Conservation (phyloP, 495 filamentous ascomycete species). For the Aspergillus carlsbadensis region DNA sequence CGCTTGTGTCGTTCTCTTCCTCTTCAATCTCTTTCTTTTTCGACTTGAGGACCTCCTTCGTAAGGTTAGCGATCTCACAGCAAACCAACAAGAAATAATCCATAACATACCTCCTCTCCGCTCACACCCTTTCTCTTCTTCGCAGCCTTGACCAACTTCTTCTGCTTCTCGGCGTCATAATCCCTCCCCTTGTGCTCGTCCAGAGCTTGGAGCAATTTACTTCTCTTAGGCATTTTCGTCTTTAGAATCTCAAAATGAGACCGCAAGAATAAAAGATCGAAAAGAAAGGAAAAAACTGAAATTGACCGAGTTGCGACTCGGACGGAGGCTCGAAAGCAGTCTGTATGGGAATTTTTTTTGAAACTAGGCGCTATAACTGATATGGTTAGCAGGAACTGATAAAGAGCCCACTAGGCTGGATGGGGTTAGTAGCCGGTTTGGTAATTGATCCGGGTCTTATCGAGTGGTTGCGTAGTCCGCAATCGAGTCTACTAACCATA, state of each 20-base stretch:
- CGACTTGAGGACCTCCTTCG: conserved; percentile 4
- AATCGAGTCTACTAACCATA: no score
- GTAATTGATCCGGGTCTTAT: conserved; percentile 4
- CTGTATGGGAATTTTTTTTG: conserved; percentile 46
- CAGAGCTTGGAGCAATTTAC: conserved; percentile 64
- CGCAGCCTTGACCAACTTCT: conserved; percentile 54
- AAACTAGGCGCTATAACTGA: conserved; percentile 19
- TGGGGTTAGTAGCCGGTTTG: conserved; percentile 16
- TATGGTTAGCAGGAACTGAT: background rate
- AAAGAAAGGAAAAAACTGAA: background rate
- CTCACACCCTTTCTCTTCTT: conserved; percentile 53
- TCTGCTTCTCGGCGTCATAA: conserved; percentile 65
- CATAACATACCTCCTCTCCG: conserved; percentile 23
- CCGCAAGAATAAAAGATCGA: background rate
- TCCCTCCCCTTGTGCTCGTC: conserved; percentile 67
- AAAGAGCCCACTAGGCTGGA: no score
- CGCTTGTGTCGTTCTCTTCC: conserved; percentile 25
- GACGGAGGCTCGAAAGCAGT: background rate
- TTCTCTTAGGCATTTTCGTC: conserved; percentile 57
- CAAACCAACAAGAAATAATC: background rate
- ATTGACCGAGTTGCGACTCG: background rate
- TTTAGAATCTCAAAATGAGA: background rate
- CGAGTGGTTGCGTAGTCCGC: no score
- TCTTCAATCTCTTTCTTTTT: conserved; percentile 19
- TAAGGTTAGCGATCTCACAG: background rate